Conservation (phyloP, 192 early-diverging fungal genomes). For the Geranomyces variabilis region DNA sequence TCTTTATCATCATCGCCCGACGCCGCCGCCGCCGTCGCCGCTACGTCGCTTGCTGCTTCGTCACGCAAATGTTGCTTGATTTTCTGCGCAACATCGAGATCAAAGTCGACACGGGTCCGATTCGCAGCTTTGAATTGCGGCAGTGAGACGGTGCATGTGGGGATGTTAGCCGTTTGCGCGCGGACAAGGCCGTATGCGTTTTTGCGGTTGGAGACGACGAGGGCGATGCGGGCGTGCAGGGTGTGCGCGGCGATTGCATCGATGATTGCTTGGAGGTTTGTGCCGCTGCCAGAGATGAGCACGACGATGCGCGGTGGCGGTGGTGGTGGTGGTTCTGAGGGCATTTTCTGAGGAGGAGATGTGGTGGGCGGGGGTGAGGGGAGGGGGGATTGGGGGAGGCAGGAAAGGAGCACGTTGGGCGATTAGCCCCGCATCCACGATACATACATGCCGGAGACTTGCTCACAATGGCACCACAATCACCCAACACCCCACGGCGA, state of each 20-base stretch:
- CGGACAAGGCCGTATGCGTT: conserved; percentile 88
- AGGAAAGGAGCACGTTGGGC: too few relatives aligned
- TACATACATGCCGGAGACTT: too few relatives aligned
- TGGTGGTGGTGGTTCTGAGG: background rate
- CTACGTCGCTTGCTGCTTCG: conserved; percentile 21
- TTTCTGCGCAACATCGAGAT: conserved; percentile 75
- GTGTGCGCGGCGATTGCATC: conserved; percentile 61
- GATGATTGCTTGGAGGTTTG: conserved; percentile 96
- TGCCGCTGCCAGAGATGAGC: conserved; percentile 91
- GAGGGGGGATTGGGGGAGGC: too few relatives aligned
- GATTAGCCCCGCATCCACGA: too few relatives aligned
- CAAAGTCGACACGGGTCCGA: conserved; percentile 86
- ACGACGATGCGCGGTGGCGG: conserved; percentile 71
- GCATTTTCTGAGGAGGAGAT: background rate
- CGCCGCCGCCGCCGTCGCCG: background rate
- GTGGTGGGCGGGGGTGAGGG: too few relatives aligned
- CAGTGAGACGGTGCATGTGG: conserved; percentile 78
- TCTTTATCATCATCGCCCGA: background rate
- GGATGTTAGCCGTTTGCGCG: conserved; percentile 78
- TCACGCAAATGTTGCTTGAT: conserved; percentile 15
- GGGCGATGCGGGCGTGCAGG: conserved; percentile 66
- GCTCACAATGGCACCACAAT: background rate
- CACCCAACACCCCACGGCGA: background rate
- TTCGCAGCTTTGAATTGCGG: conserved; percentile 83
- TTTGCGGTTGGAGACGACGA: conserved; percentile 89